Conservation (phyloP, 2,329 filamentous ascomycete species). For the Mycosphaerella arachidis region DNA sequence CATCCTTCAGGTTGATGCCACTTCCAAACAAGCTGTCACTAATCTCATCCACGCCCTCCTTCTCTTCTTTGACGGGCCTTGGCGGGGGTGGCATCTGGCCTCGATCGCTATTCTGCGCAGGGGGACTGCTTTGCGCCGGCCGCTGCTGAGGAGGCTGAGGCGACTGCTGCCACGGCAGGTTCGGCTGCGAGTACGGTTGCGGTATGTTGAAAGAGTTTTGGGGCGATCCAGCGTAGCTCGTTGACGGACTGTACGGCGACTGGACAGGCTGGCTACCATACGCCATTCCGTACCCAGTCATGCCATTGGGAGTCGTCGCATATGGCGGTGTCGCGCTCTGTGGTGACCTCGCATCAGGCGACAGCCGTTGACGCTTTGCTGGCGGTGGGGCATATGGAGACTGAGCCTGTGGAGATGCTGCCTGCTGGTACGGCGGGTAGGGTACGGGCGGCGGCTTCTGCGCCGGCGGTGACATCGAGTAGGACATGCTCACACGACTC, state of each 20-base stretch:
- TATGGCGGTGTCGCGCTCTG: conserved; percentile 51
- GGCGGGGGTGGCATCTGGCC: conserved; percentile 59
- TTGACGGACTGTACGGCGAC: conserved; percentile 27
- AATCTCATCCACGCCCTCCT: conserved; percentile 64
- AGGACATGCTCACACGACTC: conserved; percentile 21
- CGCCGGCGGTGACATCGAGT: conserved; percentile 30
- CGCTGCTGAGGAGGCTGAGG: conserved; percentile 19
- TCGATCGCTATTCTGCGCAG: conserved; percentile 15
- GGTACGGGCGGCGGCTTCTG: conserved; percentile 27
- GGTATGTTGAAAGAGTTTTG: conserved; percentile 31
- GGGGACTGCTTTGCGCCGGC: conserved; percentile 20
- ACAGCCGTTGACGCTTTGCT: conserved; percentile 68
- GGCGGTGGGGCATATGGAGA: conserved; percentile 57
- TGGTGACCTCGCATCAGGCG: conserved; percentile 61
- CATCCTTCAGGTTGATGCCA: conserved; percentile 80
- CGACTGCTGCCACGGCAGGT: conserved; percentile 8
- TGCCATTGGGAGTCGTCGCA: conserved; percentile 21
- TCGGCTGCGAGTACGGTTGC: conserved; percentile 27
- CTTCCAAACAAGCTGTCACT: conserved; percentile 80
- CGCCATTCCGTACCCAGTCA: conserved; percentile 33
- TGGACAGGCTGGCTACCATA: conserved; percentile 35
- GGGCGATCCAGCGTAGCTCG: conserved; percentile 22
- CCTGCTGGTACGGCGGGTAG: conserved; percentile 49
- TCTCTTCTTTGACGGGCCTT: conserved; percentile 51
- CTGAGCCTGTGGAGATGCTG: conserved; percentile 31